A percentile compares a stretch with the other conserved stretches of the same genome.
Evolutionary conservation across 495 filamentous ascomycete species (phyloP).

Genomic region (Xylaria flabelliformis): DNA sequence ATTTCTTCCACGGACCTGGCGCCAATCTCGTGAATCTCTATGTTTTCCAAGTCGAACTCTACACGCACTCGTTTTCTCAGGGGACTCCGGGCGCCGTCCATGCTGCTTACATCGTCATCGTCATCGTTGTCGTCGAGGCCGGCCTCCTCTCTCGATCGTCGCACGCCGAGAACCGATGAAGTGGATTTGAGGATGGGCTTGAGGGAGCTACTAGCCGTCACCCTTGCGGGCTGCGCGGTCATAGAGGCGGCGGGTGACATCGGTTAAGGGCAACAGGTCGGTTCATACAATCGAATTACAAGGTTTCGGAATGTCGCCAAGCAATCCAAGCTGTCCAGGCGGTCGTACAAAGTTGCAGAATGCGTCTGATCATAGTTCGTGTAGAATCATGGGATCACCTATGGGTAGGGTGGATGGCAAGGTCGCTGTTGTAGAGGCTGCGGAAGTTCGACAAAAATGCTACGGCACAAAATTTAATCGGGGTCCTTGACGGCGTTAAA

Average conservation of each 20-base stretch:
- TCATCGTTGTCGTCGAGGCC: constrained; percentile 51
- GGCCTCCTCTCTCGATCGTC: constrained; percentile 47
- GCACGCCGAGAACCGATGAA: constrained; percentile 44
- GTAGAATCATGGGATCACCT: neutral
- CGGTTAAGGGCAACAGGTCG: neutral
- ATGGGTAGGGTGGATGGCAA: neutral
- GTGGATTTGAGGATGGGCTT: constrained; percentile 55
- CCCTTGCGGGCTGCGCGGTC: constrained; percentile 33
- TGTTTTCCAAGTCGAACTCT: constrained; percentile 75
- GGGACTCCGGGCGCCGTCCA: constrained; percentile 35
- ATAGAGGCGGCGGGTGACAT: constrained; percentile 26
- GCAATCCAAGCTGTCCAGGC: constrained; percentile 26
- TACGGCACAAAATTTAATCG: constrained; percentile 27
- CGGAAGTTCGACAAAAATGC: constrained; percentile 2
- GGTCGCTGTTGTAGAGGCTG: neutral
- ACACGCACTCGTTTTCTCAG: constrained; percentile 63
- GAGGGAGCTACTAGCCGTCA: constrained; percentile 40
- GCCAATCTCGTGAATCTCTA: constrained; percentile 63
- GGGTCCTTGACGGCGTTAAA: constrained; percentile 18
- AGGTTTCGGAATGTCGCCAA: constrained; percentile 19
- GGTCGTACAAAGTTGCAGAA: constrained; percentile 7
- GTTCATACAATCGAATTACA: constrained; percentile 6
- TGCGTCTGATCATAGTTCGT: constrained; percentile 24
- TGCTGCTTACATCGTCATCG: constrained; percentile 57
- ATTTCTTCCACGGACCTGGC: constrained; percentile 55